These are phyloP conservation scores for Boletellus emodensis DNA, from an alignment of 768 basidiomycete species.

Conservation along the genomic window DNA sequence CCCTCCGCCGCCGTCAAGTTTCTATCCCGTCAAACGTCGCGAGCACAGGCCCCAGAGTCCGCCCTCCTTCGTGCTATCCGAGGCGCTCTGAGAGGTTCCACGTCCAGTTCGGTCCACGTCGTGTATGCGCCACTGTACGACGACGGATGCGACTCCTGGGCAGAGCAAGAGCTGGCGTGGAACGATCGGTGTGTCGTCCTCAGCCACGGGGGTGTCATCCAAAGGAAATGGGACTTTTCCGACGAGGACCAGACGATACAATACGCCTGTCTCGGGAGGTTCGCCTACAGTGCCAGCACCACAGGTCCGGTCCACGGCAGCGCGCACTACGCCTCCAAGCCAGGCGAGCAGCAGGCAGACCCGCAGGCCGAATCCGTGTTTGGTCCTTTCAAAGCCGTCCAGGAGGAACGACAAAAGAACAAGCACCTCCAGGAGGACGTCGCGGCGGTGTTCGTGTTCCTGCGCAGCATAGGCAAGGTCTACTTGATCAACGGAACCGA, in stretches of 20 bases:
- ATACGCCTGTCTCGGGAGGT: conserved; percentile 73
- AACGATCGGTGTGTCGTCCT: conserved; percentile 58
- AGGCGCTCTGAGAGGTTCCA: conserved; percentile 54
- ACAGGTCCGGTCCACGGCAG: conserved; percentile 23
- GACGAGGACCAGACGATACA: conserved; percentile 70
- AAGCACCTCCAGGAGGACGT: conserved; percentile 38
- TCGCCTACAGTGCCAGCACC: conserved; percentile 48
- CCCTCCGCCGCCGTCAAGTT: conserved; percentile 43
- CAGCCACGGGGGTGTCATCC: conserved; percentile 63
- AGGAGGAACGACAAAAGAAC: conserved; percentile 37
- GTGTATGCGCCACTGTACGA: conserved; percentile 42
- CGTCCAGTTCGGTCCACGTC: conserved; percentile 38
- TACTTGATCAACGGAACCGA: conserved; percentile 68
- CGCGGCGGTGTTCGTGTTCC: conserved; percentile 70
- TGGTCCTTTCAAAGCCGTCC: conserved; percentile 41
- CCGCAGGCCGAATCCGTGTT: conserved; percentile 30
- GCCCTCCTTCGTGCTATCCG: conserved; percentile 54
- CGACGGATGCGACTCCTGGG: conserved; percentile 37
- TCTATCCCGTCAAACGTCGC: conserved; percentile 32
- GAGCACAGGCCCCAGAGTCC: conserved; percentile 25
- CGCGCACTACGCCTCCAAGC: conserved; percentile 27
- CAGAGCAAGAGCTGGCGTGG: conserved; percentile 72
- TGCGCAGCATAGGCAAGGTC: conserved; percentile 70
- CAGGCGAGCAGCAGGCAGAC: conserved; percentile 14
- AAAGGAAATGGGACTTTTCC: conserved; percentile 71